Evolutionary conservation across 73 alveolate species (phyloP), one percentile per base, ranked within the genome.

Genomic region (Tetrahymena thermophila): DNA sequence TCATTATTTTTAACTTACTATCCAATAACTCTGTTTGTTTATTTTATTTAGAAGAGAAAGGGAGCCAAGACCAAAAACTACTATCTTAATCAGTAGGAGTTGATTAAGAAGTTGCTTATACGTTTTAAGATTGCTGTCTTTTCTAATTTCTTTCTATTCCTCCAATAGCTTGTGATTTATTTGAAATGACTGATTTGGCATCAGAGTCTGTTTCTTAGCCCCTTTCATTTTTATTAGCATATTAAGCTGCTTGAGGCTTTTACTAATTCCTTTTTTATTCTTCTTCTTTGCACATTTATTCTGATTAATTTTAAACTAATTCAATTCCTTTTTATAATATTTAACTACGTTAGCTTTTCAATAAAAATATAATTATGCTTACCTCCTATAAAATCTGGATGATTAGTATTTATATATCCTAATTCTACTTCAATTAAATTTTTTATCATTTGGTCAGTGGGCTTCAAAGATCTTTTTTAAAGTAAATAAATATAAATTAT

Each of bases 321-420:
- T 98, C 98, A 44, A 97, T 97, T 19, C 83, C 83, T 50, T 50
- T 50, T 50, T 50, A 11, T 50, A 14, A 10, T 3, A 50, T 50
- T 15, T 50, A 50, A 50, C 2, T 14, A 14, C 15, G 4, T 40
- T 6, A 40, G 44, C 10, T 50, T 11, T 19, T 7, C 28, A 44
- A 42, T 50, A 21, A 50, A 50, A 15, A 11, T 50, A 50, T 19
- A 28, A 50, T 50, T 19, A 19, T 0, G 3, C 15, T 21, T 50
- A 31, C 98, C 97, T 34, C 98, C 97, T 8, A 98, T 97, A 93
- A 98, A 98, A 93, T 98, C 99, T 10, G 98, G 99, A 96, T 98
- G 99, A 84, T 96, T 94, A 11, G 98, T 96, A 95, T 98, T 98
- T 34, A 98, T 97, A 95, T 97, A 98, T 40, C 98, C 98, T 19